phyloP scores from a whole-genome alignment of 208 protist genomes.

The Leishmania turanica region DNA sequence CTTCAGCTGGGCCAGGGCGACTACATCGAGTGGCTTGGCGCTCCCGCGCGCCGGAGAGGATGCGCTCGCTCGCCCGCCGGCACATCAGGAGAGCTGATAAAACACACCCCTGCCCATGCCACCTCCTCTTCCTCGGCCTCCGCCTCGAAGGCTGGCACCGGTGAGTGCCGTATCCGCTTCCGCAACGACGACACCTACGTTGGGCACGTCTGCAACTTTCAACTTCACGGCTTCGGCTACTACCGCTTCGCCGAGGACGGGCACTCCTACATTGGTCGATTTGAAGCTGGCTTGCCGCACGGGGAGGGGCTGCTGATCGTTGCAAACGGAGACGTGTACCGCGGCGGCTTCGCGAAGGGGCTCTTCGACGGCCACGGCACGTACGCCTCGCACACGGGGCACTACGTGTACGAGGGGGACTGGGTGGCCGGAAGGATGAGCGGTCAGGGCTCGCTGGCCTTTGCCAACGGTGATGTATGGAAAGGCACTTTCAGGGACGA shows the following conservation, averaged over 20 bases:
- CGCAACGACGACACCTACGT: constrained; percentile 67
- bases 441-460: constrained; percentile 58
- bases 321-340: constrained; percentile 67
- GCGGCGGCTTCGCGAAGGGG: constrained; percentile 44
- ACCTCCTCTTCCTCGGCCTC: neutral
- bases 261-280: constrained; percentile 59
- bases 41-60: neutral
- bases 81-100: neutral
- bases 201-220: constrained; percentile 51
- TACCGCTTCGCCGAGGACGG: constrained; percentile 51
- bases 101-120: neutral
- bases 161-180: constrained; percentile 55
- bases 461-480: constrained; percentile 79
- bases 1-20: constrained; percentile 49
- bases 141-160: constrained; percentile 24
- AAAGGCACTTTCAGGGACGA: constrained; percentile 54
- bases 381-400: constrained; percentile 38
- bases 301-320: constrained; percentile 61
- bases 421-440: constrained; percentile 68
- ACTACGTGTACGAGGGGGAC: constrained; percentile 66
- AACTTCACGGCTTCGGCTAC: constrained; percentile 58
- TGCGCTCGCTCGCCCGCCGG: neutral
- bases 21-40: constrained; percentile 57
- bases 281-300: constrained; percentile 44
- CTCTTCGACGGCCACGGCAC: constrained; percentile 57